Base-by-base conservation (phyloP, 2,329 filamentous ascomycete species). In the Nannizziopsis barbatae region DNA sequence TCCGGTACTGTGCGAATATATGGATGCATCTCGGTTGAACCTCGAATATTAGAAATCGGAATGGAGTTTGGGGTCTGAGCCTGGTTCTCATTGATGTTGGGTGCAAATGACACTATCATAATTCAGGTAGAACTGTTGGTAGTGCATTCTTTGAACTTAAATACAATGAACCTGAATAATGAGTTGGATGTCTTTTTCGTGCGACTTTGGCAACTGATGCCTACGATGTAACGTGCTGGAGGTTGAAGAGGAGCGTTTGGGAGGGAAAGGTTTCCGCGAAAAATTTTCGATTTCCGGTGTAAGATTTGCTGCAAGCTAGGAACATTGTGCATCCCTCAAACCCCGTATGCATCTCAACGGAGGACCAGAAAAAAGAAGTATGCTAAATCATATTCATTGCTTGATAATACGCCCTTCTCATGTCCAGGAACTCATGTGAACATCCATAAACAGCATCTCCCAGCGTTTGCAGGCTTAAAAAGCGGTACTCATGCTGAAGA, bases 341-440 rank as follows among this genome's bases (percentile, higher is more conserved):
- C 17, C n/a, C 43, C 8, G 22, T 45, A 39, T 38, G 32, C 14
- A 17, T 35, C 11, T 35, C 18, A 7, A 20, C 17, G 22, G 22
- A 36, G 22, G 6, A 40, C 7, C 35, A 17, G n/a, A 20, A 47
- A 39, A 40, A 14, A 40, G 31, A 41, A 32, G 30, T 7, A 47
- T n/a, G 22, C 17, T 37, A 40, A 32, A 46, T 42, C 45, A 42
- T 47, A 47, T 42, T 47, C 45, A 30, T 47, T 31, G n/a, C 45
- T 41, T 42, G 38, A 30, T 18, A 37, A 42, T 22, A 47, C 38
- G 37, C 45, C 38, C 17, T 20, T 33, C 27, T 27, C 31, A 41
- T 37, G 31, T 27, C 45, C 38, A 42, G 38, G 38, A 47, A 41
- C 36, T 38, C 31, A 27, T 35, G 27, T 20, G 31, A 30, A 36